phyloP scores from a whole-genome alignment of 1,284 basidiomycete species.

The Mrakiaceae sp. region DNA sequence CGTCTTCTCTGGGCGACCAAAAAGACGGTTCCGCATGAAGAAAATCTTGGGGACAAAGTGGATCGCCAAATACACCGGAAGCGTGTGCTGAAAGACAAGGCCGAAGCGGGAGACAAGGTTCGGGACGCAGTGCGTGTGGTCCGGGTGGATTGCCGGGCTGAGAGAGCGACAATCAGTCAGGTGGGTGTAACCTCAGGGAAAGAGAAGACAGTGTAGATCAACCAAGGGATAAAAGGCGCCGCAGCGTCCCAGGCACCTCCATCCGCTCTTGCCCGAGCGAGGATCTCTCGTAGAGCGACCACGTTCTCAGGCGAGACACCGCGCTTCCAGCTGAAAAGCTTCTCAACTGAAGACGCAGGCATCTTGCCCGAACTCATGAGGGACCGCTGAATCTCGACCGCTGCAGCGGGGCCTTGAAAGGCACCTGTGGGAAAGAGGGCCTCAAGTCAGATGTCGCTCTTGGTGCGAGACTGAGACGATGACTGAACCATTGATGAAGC shows the following conservation, averaged over 20 bases:
- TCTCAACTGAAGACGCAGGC: background rate
- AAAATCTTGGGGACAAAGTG: conserved; percentile 78
- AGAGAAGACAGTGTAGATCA: conserved; percentile 5
- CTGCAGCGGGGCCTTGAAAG: conserved; percentile 5
- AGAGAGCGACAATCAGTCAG: background rate
- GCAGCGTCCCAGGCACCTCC: conserved; percentile 34
- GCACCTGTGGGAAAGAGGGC: background rate
- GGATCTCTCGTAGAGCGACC: conserved; percentile 22
- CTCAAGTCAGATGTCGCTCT: too few relatives aligned
- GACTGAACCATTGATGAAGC: conserved; percentile 1
- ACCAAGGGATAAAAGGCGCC: conserved; percentile 51
- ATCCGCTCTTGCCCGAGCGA: conserved; percentile 24
- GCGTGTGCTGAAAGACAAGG: conserved; percentile 58
- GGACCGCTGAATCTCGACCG: conserved; percentile 9
- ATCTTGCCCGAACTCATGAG: background rate
- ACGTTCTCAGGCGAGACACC: conserved; percentile 27
- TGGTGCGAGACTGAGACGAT: too few relatives aligned
- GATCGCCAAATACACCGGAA: conserved; percentile 67
- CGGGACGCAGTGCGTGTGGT: conserved; percentile 53
- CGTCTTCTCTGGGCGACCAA: conserved; percentile 8
- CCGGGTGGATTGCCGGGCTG: conserved; percentile 65
- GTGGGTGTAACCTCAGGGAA: background rate
- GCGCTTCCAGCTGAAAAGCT: conserved; percentile 17
- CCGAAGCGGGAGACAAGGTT: conserved; percentile 65
- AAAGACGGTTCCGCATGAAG: conserved; percentile 45